phyloP scores from a whole-genome alignment of 192 early-diverging fungal species.

The Obelidium mucronatum region DNA sequence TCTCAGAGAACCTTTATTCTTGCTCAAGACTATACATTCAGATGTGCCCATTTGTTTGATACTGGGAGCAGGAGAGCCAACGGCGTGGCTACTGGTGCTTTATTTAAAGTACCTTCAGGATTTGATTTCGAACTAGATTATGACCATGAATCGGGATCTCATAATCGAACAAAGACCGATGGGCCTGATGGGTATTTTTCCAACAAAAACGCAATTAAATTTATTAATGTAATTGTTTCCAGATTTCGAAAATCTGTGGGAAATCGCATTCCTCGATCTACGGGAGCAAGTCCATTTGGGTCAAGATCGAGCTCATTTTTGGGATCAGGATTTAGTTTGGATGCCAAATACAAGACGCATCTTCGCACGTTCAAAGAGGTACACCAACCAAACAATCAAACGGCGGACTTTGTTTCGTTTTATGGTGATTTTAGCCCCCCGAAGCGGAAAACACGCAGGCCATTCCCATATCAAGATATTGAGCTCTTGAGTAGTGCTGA shows the following conservation, averaged over 20 bases:
- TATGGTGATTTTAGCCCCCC: conserved; percentile 1
- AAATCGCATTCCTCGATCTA: not conserved
- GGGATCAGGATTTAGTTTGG: conserved; percentile 10
- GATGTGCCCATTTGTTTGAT: conserved; percentile 64
- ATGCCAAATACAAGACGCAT: conserved; percentile 23
- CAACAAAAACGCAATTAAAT: not conserved
- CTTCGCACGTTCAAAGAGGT: conserved; percentile 8
- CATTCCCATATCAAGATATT: conserved; percentile 26
- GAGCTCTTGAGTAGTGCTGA: conserved; percentile 28
- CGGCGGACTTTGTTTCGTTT: conserved; percentile 14
- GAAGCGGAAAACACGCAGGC: not conserved
- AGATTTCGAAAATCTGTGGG: not conserved
- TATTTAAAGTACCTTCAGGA: conserved; percentile 21
- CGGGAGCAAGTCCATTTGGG: conserved; percentile 14
- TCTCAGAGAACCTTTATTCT: conserved; percentile 68
- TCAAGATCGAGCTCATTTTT: conserved; percentile 9
- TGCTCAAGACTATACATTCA: conserved; percentile 66
- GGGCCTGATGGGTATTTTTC: not conserved
- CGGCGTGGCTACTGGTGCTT: conserved; percentile 39
- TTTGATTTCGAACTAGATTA: conserved; percentile 24
- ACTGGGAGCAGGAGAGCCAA: not conserved
- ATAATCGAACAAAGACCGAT: not conserved
- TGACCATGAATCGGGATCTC: not conserved
- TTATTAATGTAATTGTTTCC: too few species aligned
- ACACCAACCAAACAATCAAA: not conserved